These are phyloP conservation scores for Phytophthora multivora DNA, from an alignment of 352 stramenopile species.

Conservation along the genomic window DNA sequence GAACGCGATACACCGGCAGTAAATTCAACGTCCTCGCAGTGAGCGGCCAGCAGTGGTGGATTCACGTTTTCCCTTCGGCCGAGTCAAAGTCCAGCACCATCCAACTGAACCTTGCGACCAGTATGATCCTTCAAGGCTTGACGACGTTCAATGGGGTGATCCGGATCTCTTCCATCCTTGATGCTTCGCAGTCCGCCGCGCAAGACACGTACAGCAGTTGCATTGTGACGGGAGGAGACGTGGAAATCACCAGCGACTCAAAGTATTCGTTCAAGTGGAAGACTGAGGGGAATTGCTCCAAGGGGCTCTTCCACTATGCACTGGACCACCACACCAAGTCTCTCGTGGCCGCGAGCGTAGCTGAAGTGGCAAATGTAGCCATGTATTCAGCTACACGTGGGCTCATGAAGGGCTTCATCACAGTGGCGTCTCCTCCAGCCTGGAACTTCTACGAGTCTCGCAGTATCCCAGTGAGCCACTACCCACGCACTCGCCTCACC, in stretches of 20 bases:
- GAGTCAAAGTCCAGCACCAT: constrained; percentile 24
- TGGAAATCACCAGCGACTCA: constrained; percentile 47
- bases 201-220: constrained; percentile 74
- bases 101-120: constrained; percentile 47
- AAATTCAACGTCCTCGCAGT: constrained; percentile 60
- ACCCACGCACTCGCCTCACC: constrained; percentile 51
- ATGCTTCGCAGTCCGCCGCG: constrained; percentile 42
- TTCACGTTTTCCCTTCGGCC: constrained; percentile 47
- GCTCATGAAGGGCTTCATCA: constrained; percentile 58
- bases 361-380: constrained; percentile 35
- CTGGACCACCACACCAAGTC: constrained; percentile 63
- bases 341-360: constrained; percentile 46
- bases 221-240: constrained; percentile 52
- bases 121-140: constrained; percentile 43
- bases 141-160: constrained; percentile 49
- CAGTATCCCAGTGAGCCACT: constrained; percentile 61
- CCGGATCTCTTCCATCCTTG: constrained; percentile 47
- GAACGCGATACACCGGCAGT: constrained; percentile 35
- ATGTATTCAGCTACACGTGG: constrained; percentile 61
- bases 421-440: constrained; percentile 36
- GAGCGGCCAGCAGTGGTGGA: constrained; percentile 59
- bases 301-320: constrained; percentile 67
- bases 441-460: constrained; percentile 57
- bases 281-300: constrained; percentile 55
- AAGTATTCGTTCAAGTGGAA: constrained; percentile 69